Conservation (phyloP, 768 basidiomycete genomes). For the Trametes cinnabarina region DNA sequence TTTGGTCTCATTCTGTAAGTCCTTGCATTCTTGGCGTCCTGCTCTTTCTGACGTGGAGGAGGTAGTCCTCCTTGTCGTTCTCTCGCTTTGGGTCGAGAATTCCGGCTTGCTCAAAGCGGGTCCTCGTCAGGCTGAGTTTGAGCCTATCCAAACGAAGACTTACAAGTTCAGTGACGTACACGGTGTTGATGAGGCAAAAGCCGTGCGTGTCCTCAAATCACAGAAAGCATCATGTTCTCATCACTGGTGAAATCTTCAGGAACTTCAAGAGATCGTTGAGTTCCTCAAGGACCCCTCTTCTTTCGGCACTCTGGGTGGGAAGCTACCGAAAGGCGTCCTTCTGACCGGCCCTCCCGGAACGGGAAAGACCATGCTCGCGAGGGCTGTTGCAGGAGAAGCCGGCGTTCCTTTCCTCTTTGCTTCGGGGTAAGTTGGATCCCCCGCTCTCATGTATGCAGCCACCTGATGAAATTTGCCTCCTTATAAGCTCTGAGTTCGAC, state of each 20-base stretch:
- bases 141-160: conserved; percentile 73
- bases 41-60: not conserved
- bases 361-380: conserved; percentile 97
- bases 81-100: conserved; percentile 90
- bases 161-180: conserved; percentile 96
- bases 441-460: not conserved
- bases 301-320: conserved; percentile 90
- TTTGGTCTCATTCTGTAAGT: conserved; percentile 67
- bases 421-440: conserved; percentile 58
- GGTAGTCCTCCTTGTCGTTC: conserved; percentile 75
- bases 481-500: conserved; percentile 82
- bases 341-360: conserved; percentile 92
- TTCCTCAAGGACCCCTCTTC: conserved; percentile 92
- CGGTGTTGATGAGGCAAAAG: conserved; percentile 96
- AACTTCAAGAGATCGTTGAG: conserved; percentile 90
- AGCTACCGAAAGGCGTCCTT: conserved; percentile 90
- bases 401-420: conserved; percentile 98
- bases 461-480: conserved; percentile 2
- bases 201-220: conserved; percentile 44
- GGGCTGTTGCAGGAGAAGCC: conserved; percentile 96
- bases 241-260: conserved; percentile 42
- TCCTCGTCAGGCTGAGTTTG: conserved; percentile 77
- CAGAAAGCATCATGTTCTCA: not conserved
- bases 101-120: conserved; percentile 91
- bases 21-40: not conserved